phyloP scores from a whole-genome alignment of 2,329 filamentous ascomycete species.

The Pseudocercospora fuligena region DNA sequence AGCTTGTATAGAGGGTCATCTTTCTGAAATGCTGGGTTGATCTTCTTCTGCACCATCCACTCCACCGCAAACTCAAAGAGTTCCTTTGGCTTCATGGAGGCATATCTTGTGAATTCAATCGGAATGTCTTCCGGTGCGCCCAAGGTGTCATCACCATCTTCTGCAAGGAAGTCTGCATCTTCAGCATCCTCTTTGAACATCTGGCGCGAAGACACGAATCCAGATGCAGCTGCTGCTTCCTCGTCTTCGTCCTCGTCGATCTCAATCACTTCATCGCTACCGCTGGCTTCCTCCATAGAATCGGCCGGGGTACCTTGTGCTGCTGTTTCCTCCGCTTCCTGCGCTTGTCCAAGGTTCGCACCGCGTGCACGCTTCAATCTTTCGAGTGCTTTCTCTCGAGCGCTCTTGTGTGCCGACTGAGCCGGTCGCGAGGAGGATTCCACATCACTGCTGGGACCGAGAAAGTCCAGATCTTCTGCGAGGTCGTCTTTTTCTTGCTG shows the following conservation, averaged over 20 bases:
- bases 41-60: constrained; percentile 80
- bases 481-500: constrained; percentile 49
- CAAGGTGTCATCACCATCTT: constrained; percentile 61
- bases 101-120: constrained; percentile 69
- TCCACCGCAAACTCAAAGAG: constrained; percentile 76
- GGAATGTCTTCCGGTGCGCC: constrained; percentile 64
- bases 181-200: constrained; percentile 60
- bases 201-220: constrained; percentile 39
- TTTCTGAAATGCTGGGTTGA: constrained; percentile 71
- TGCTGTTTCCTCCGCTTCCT: constrained; percentile 30
- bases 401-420: constrained; percentile 41
- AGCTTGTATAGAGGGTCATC: constrained; percentile 68
- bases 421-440: constrained; percentile 31
- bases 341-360: constrained; percentile 33
- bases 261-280: constrained; percentile 57
- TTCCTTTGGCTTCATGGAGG: constrained; percentile 70
- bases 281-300: constrained; percentile 36
- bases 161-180: constrained; percentile 63
- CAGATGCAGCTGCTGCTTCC: constrained; percentile 30
- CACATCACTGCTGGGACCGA: constrained; percentile 42
- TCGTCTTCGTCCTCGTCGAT: constrained; percentile 54
- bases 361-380: constrained; percentile 45
- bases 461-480: constrained; percentile 52
- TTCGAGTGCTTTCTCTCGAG: constrained; percentile 50
- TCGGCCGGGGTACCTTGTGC: constrained; percentile 38